Conservation (phyloP, 1,139 yeast species). For the Yarrowia galli region DNA sequence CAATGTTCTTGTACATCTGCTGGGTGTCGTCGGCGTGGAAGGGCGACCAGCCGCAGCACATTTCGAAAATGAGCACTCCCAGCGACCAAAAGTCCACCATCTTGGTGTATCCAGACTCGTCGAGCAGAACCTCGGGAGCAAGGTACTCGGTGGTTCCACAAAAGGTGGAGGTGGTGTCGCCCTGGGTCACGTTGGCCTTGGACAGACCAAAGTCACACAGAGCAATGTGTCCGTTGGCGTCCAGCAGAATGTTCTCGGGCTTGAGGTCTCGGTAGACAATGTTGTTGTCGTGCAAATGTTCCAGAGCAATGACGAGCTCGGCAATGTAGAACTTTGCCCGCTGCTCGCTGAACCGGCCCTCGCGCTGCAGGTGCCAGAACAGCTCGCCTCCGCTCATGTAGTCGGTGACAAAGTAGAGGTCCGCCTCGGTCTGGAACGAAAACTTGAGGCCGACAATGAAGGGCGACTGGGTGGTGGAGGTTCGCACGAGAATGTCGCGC, state of each 20-base stretch:
- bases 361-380: constrained; percentile 96
- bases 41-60: constrained; percentile 99
- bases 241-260: constrained; percentile 91
- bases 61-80: constrained; percentile 90
- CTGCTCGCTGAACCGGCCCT: constrained; percentile 90
- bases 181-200: constrained; percentile 84
- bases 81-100: constrained; percentile 98
- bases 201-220: constrained; percentile 96
- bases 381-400: constrained; percentile 98
- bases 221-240: constrained; percentile 96
- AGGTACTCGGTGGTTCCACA: constrained; percentile 98
- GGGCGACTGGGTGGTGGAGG: constrained; percentile 80
- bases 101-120: constrained; percentile 94
- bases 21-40: constrained; percentile 97
- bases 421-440: constrained; percentile 93
- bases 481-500: constrained; percentile 89
- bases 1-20: constrained; percentile 98
- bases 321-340: constrained; percentile 97
- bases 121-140: constrained; percentile 91
- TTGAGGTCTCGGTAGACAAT: constrained; percentile 93
- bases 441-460: constrained; percentile 94
- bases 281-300: constrained; percentile 90
- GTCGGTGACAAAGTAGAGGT: constrained; percentile 91
- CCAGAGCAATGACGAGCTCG: constrained; percentile 88
- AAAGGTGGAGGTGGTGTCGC: constrained; percentile 94